Evolutionary conservation across 2,329 filamentous ascomycete species (phyloP), one percentile per base, ranked within the genome.

Genomic region (Penicillium sp.): DNA sequence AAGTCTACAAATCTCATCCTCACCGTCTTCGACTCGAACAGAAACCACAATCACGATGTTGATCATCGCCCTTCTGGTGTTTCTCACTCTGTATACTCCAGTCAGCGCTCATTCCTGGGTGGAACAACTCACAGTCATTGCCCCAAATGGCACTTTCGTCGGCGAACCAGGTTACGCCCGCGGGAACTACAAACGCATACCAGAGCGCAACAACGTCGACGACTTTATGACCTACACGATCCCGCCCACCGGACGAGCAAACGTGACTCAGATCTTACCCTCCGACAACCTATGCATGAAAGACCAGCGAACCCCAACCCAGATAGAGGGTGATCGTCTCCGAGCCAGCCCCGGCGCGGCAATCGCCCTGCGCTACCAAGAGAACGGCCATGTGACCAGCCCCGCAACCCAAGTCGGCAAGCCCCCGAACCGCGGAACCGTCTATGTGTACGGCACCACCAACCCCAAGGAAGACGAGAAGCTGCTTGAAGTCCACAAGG

Each of bases 371-470:
- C 75, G 79, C 49, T 88, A 87, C 68, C 76, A 82, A 53, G 87
- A 91, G 64, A 91, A 91, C 59, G 87, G 87, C 22, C 87, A 91
- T 68, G 86, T 88, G 37, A 85, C 83, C 0, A 70, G 80, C 1
- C 80, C 80, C 1, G 61, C 77, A 41, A 77, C 75, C 51, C 79
- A 80, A 49, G 69, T 74, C 3, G 76, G 78, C 49, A 88, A 86
- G 62, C 82, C 83, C 0, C 60, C 70, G 43, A 86, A 87, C 58
- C 78, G 85, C 11, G 87, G 87, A 31, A 85, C 81, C n/a, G 75
- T 90, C 50, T 89, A 80, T 66, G 77, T 91, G 53, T 91, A 90
- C 65, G 87, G 84, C 46, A 90, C 87, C 1, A 74, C 75, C 1
- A 47, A 84, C 44, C 80, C 85, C 48, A 77, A 76, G 46, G 64